Percentiles rank a stretch among this genome's conserved stretches.
phyloP scores from a whole-genome alignment of 345 rosid species.

The Euclidium syriacum region DNA sequence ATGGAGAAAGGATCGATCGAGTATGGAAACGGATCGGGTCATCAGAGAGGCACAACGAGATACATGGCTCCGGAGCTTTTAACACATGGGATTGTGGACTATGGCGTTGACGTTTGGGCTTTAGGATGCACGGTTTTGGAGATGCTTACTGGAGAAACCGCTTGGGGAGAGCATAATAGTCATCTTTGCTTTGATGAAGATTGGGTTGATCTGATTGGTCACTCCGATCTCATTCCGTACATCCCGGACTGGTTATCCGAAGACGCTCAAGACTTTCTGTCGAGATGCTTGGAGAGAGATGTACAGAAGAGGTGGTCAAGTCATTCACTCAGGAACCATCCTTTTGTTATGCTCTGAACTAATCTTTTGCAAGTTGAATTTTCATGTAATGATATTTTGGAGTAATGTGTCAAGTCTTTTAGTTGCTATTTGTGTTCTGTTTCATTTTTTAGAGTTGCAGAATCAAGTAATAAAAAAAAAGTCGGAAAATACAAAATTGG shows the following conservation, averaged over 20 bases:
- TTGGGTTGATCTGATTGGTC: neutral
- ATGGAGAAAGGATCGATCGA: neutral
- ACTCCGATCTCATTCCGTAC: neutral
- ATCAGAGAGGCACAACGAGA: neutral
- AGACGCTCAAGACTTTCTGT: neutral
- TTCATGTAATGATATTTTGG: too few relatives aligned
- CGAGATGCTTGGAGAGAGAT: too few relatives aligned
- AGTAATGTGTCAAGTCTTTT: too few relatives aligned
- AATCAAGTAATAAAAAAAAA: too few relatives aligned
- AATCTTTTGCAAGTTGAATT: too few relatives aligned
- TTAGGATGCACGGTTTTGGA: neutral
- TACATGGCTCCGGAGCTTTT: neutral
- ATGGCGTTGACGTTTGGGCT: neutral
- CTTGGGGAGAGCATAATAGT: neutral
- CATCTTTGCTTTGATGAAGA: too few relatives aligned
- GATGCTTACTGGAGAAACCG: neutral
- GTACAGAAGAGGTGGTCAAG: too few relatives aligned
- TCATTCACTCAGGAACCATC: too few relatives aligned
- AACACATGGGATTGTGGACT: neutral
- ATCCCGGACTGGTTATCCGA: neutral
- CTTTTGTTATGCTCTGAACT: too few relatives aligned
- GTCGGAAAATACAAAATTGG: conserved; percentile 13
- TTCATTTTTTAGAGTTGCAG: too few relatives aligned
- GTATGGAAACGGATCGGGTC: neutral
- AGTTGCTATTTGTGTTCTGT: too few relatives aligned